Evolutionary conservation across 2,329 filamentous ascomycete genomes (phyloP), one percentile per base, ranked within the genome.

Genomic region (Fusarium ramigenum): DNA sequence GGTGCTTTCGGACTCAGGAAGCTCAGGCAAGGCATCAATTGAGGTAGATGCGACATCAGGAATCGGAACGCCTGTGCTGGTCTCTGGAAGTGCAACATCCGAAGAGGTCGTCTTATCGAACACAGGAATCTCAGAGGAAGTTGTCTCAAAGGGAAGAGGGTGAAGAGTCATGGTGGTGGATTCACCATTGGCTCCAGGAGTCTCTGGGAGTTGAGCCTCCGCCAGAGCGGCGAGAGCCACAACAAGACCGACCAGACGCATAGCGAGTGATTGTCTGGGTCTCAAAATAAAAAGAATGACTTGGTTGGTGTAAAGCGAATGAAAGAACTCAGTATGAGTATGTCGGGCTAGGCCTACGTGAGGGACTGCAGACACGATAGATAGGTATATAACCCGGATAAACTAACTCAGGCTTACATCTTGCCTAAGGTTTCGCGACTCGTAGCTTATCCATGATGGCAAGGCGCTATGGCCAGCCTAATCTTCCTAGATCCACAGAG

Each of bases 181-280:
- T 40, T 46, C 53, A 40, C 37, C 37, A 9, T 37, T 36, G 15
- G n/a, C 34, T 34, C 42, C 34, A 4, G 53, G 60, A 39, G 53
- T 60, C 18, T 60, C 52, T 7, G 60, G 52, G 12, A 47, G 40
- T 25, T 63, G 60, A 10, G 60, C 60, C 52, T 63, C 40, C 2
- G 14, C 60, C 34, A 63, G 39, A 28, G 53, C 53, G 25, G 60
- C 60, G n/a, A 63, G 40, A 9, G 34, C 53, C 14, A 28, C 60
- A 25, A 47, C 15, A 21, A 63, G 44, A 19, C 52, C n/a, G 40
- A 43, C 60, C 28, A 63, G 60, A 63, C 52, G 60, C 60, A 63
- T 63, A 63, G 60, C 30, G 60, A 63, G 52, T 39, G 53, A 46
- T 23, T 32, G 40, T 34, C 34, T 40, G 12, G 25, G 18, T 21